A percentile compares a stretch with the other conserved stretches of the same genome.
Evolutionary conservation across 2,329 filamentous ascomycete genomes (phyloP).

Genomic region (Epichloe elymi): DNA sequence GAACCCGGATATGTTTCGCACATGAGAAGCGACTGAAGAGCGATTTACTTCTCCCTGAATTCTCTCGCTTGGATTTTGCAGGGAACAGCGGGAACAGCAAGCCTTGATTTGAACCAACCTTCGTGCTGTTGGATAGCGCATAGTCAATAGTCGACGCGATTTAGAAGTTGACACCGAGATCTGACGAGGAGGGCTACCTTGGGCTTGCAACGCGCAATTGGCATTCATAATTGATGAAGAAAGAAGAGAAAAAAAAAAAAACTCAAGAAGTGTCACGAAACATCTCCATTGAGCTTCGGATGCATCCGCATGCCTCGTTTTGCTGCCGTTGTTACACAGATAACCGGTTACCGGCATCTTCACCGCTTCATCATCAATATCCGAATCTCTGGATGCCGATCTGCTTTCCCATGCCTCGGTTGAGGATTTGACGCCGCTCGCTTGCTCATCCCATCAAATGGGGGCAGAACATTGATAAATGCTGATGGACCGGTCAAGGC

Average conservation of each 20-base stretch:
- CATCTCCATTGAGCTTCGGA: background rate
- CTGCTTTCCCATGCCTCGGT: background rate
- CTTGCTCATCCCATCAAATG: background rate
- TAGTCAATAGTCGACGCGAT: too few species aligned
- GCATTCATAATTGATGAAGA: too few species aligned
- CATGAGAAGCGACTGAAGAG: background rate
- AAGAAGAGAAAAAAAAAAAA: background rate
- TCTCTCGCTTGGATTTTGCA: background rate
- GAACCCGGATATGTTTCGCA: conserved; percentile 3
- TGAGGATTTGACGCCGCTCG: background rate
- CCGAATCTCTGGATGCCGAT: background rate
- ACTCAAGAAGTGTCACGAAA: background rate
- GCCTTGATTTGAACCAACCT: too few species aligned
- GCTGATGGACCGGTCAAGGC: background rate
- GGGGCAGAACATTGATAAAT: background rate
- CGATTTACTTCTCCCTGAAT: background rate
- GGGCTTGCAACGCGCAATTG: too few species aligned
- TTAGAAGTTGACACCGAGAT: too few species aligned
- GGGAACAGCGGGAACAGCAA: background rate
- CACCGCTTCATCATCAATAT: conserved; percentile 2
- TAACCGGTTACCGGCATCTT: conserved; percentile 4
- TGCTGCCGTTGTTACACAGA: conserved; percentile 3
- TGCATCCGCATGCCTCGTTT: background rate
- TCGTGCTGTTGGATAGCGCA: too few species aligned
- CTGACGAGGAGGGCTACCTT: too few species aligned